Conservation (phyloP, 441 rosid species). For the Pelargonium citronellum region DNA sequence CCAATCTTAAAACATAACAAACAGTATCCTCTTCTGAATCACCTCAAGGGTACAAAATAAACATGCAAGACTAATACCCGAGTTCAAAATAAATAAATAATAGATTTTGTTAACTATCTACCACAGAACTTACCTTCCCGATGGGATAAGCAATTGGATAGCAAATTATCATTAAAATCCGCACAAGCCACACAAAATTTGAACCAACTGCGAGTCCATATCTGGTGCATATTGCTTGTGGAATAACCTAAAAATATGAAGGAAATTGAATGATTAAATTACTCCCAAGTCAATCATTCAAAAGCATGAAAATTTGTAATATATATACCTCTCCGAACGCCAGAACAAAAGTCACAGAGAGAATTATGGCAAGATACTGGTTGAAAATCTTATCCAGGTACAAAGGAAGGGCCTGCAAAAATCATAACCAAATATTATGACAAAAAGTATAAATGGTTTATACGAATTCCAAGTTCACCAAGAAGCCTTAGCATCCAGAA, state of each 20-base stretch:
- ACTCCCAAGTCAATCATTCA: constrained; percentile 3
- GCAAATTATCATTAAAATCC: constrained; percentile 50
- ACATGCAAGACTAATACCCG: neutral
- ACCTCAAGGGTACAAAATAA: neutral
- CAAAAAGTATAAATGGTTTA: neutral
- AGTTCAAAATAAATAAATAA: neutral
- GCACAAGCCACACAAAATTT: constrained; percentile 53
- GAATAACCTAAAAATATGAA: constrained; percentile 37
- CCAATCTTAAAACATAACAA: too few relatives aligned
- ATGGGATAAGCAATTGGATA: constrained; percentile 64
- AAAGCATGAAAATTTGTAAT: constrained; percentile 5
- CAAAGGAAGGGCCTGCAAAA: constrained; percentile 61
- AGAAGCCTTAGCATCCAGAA: neutral
- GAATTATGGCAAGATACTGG: constrained; percentile 59
- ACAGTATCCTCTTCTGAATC: neutral
- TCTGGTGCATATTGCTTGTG: constrained; percentile 62
- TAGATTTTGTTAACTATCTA: neutral
- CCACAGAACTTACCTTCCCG: constrained; percentile 40
- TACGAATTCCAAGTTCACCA: neutral
- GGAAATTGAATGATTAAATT: constrained; percentile 16
- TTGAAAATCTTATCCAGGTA: constrained; percentile 59
- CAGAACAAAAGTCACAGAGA: constrained; percentile 64
- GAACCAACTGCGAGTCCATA: constrained; percentile 64
- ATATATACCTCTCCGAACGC: constrained; percentile 58
- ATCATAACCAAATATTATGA: neutral